Evolutionary conservation across 2,329 filamentous ascomycete genomes (phyloP), one percentile per base, ranked within the genome.

Genomic region (Aotearoamyces nothofagi): DNA sequence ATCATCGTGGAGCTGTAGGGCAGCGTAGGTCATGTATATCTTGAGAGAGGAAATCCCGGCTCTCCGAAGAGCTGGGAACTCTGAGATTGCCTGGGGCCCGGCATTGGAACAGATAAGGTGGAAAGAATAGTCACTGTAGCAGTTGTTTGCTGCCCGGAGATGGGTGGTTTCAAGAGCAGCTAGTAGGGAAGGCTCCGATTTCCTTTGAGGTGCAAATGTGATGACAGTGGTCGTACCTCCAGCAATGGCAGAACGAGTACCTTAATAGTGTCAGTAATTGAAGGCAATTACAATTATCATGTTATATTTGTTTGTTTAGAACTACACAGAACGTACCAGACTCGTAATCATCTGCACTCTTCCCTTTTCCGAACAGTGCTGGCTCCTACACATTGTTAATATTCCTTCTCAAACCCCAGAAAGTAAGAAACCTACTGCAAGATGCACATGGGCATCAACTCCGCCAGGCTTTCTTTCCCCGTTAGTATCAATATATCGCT

Each of bases 151-250:
- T 15, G 60, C 60, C 31, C 52, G 50, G 14, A 42, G 46, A 22
- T 61, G 57, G 0, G 57, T 60, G 9, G 49, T 50, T n/a, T 50
- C 41, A 3, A 63, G 44, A 2, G 53, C 55, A 16, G 53, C 42
- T 1, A 63, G 49, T 3, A 63, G 47, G 4, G 54, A 60, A 6
- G 55, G 50, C 32, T 61, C 53, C 4, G 45, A 45, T 41, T 60
- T 53, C 30, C 50, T 46, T 34, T 63, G 60, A 4, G 57, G 56
- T 2, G 60, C 58, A 35, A 63, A 63, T 0, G 57, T 54, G 9
- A 62, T 53, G 38, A 63, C 53, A 3, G 57, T 61, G 3, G 60
- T 64, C 14, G 58, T 62, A 16, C 60, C 59, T 25, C 60, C 58
- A 20, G 55, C 56, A 33, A 61, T 50, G 14, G 59, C 58, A 30